These are phyloP conservation scores for Botrytis deweyae DNA, from an alignment of 2,329 filamentous ascomycete species.

Conservation along the genomic window DNA sequence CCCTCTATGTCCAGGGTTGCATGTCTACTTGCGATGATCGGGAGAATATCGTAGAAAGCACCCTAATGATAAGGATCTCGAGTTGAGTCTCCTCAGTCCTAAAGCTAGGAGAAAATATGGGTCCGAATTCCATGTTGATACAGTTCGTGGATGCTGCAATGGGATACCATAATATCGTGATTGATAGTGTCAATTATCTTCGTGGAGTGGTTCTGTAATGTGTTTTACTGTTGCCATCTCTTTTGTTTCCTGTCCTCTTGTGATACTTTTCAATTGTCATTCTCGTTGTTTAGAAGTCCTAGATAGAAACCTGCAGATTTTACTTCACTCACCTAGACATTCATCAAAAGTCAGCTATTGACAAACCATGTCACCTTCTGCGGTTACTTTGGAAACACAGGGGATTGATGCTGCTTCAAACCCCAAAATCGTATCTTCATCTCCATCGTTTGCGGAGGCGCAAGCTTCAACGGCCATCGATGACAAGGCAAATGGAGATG, in stretches of 20 bases:
- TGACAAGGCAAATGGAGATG: not conserved
- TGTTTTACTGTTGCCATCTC: not conserved
- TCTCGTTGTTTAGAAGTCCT: not conserved
- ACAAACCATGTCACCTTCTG: constrained; percentile 10
- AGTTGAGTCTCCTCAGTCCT: not conserved
- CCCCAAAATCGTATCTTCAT: not conserved
- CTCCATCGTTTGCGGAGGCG: not conserved
- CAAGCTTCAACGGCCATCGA: not conserved
- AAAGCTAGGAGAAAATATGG: not conserved
- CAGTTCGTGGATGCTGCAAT: constrained; percentile 16
- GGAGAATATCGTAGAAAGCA: not conserved
- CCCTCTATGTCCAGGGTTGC: not conserved
- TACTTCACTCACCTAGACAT: not conserved
- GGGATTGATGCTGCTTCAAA: not conserved
- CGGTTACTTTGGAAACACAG: not conserved
- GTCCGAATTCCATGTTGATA: not conserved
- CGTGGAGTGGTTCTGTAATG: too few species aligned
- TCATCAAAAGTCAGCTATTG: not conserved
- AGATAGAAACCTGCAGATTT: not conserved
- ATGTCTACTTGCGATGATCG: not conserved
- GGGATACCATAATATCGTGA: constrained; percentile 13
- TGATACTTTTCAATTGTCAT: not conserved
- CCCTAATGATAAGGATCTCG: not conserved
- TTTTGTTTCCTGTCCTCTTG: not conserved
- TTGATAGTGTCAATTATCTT: not conserved